Base-by-base conservation (phyloP, 129 eudicot species). In the Erigeron canadensis region DNA sequence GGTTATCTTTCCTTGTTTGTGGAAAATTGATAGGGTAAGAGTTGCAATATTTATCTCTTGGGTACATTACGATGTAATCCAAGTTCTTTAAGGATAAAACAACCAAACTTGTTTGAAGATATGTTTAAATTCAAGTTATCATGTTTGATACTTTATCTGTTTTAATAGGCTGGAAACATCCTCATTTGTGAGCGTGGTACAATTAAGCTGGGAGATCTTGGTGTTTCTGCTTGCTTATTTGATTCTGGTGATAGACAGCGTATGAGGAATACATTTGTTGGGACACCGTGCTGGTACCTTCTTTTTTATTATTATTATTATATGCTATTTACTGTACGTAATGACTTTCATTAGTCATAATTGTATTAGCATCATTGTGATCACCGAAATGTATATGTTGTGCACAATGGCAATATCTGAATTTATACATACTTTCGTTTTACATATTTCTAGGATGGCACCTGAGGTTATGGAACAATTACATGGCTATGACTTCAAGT, bases 381-480 rank as follows among this genome's bases (percentile, higher is more conserved):
- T 18, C 16, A 10, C 23, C 1, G 41, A 54, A 10, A 41, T 54
- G 48, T 16, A 8, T 43, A 57, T 23, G 80, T 1, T 18, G 12
- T 46, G 38, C 18, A 6, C 51, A 60, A n/a, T 38, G 38, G 42
- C 23, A 42, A 5, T 45, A 22, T 19, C 46, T 46, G 7, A 53
- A 23, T n/a, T 56, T 71, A 15, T 57, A 62, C 62, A 53, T 74
- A 34, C 13, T 51, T 18, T 66, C 28, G 73, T 41, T 62, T 68
- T 71, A 67, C 12, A 54, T 38, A 71, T 56, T 84, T 84, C 56
- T 81, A 94, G 99, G 99, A 94, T 94, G 99, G 99, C 99, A n/a
- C 99, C 99, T 23, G 99, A 94, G 89, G 99, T 94, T 56, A 87
- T 89, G 99, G 99, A 94, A 81, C 97, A 94, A 80, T 60, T 86